Conservation (phyloP, 805 yeast genomes). For the Cyberlindnera amylophila region DNA sequence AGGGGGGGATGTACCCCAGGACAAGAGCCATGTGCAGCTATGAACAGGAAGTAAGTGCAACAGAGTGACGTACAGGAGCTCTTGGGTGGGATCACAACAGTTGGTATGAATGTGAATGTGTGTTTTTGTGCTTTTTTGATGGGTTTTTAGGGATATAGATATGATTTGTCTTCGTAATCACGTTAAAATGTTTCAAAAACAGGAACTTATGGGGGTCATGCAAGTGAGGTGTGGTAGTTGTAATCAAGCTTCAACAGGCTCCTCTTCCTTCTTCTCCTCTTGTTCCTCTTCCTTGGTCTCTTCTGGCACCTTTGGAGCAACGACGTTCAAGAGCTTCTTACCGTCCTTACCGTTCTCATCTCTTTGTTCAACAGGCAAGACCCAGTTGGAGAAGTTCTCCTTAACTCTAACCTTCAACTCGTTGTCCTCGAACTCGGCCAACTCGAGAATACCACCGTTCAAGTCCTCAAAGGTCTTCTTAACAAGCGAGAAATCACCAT, state of each 20-base stretch:
- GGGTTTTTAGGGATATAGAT: not conserved
- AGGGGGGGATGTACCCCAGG: too few relatives aligned
- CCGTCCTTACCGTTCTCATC: constrained; percentile 44
- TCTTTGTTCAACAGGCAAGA: constrained; percentile 53
- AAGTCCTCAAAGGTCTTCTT: constrained; percentile 52
- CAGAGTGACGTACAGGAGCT: too few relatives aligned
- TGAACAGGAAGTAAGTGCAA: not conserved
- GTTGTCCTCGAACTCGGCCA: constrained; percentile 34
- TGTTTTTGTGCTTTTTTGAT: not conserved
- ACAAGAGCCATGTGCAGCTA: too few relatives aligned
- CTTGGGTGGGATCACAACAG: too few relatives aligned
- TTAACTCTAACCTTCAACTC: constrained; percentile 60
- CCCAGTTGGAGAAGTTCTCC: constrained; percentile 61
- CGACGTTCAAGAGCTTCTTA: constrained; percentile 21
- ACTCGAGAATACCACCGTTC: constrained; percentile 33
- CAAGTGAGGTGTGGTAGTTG: not conserved
- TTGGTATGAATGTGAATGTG: not conserved
- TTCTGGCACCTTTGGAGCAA: constrained; percentile 20
- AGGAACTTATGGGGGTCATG: too few relatives aligned
- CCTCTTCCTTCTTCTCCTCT: not conserved
- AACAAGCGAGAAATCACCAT: constrained; percentile 49
- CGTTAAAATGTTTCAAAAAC: not conserved
- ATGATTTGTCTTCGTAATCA: not conserved
- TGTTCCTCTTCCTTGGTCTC: constrained; percentile 3
- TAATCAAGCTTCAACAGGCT: not conserved